Evolutionary conservation across 176 grass and related monocot genomes (phyloP).

Genomic region (Oropetium thomaeum): DNA sequence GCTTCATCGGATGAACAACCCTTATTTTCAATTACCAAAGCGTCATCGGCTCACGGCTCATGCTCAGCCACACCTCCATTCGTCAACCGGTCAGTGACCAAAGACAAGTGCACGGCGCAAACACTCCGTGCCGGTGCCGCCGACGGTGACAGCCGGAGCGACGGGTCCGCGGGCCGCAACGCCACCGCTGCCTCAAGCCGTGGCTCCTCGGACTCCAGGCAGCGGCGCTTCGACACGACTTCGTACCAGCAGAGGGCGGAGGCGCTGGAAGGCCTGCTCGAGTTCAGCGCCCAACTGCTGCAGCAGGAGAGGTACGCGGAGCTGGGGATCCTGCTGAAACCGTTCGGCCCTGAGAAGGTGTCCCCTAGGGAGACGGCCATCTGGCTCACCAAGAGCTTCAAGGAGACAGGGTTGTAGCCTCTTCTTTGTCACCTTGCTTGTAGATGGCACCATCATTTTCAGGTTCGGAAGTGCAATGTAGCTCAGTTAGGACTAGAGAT

Average conservation of each 20-base stretch:
- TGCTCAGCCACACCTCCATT: slow-evolving; percentile 32
- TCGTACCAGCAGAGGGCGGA: slow-evolving; percentile 77
- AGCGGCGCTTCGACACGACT: slow-evolving; percentile 64
- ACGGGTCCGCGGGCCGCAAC: slow-evolving; percentile 28
- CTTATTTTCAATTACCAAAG: slow-evolving; percentile 24
- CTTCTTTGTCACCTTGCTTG: not conserved
- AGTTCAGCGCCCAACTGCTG: slow-evolving; percentile 76
- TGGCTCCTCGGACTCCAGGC: slow-evolving; percentile 53
- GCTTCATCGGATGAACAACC: slow-evolving; percentile 42
- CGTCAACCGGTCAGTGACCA: slow-evolving; percentile 60
- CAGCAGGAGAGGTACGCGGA: slow-evolving; percentile 86
- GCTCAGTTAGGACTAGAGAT: not conserved
- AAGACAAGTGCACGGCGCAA: slow-evolving; percentile 78
- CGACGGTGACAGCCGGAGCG: slow-evolving; percentile 15
- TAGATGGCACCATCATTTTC: not conserved
- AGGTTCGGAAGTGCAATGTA: slow-evolving; percentile 8
- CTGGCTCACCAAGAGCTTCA: slow-evolving; percentile 92
- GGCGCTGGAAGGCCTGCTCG: slow-evolving; percentile 78
- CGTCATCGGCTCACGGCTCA: slow-evolving; percentile 7
- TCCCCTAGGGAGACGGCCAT: slow-evolving; percentile 85
- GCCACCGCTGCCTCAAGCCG: slow-evolving; percentile 34
- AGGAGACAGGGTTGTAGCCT: slow-evolving; percentile 53
- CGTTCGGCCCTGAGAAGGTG: slow-evolving; percentile 75
- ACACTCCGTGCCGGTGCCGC: slow-evolving; percentile 31
- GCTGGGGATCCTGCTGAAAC: slow-evolving; percentile 58